Conservation (phyloP, 2,329 filamentous ascomycete genomes). For the Gnomoniopsis smithogilvyi region DNA sequence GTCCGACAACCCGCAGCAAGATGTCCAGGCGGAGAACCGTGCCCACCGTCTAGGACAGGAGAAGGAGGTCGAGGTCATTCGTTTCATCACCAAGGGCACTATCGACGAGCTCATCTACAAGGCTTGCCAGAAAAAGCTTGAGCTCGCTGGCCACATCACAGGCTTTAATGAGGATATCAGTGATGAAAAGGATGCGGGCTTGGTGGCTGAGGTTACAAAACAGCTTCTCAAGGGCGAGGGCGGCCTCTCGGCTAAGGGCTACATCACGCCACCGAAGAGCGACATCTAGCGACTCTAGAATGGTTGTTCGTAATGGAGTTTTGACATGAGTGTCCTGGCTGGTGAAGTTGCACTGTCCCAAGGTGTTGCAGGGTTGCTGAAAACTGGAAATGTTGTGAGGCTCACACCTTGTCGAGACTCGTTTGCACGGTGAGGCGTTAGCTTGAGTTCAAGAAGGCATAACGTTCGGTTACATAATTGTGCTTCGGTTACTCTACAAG, state of each 20-base stretch:
- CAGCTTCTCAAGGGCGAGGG: slow-evolving; percentile 8
- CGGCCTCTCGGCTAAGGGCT: not conserved
- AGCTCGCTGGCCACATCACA: slow-evolving; percentile 67
- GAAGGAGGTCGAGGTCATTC: slow-evolving; percentile 83
- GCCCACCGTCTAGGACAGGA: slow-evolving; percentile 93
- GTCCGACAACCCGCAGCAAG: slow-evolving; percentile 96
- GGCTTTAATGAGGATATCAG: slow-evolving; percentile 25
- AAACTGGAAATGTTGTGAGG: not conserved
- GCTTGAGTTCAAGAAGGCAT: no score
- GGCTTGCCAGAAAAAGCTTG: slow-evolving; percentile 88
- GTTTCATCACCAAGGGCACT: slow-evolving; percentile 75
- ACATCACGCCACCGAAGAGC: slow-evolving; percentile 12
- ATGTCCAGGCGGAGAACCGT: slow-evolving; percentile 96
- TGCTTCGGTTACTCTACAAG: not conserved
- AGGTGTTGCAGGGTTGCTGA: not conserved
- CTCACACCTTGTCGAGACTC: no score
- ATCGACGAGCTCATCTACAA: slow-evolving; percentile 93
- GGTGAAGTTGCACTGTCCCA: not conserved
- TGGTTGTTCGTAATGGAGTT: not conserved
- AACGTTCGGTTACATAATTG: not conserved
- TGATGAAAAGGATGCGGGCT: slow-evolving; percentile 2
- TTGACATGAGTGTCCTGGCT: not conserved
- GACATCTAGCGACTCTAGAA: not conserved
- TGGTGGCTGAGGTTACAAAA: slow-evolving; percentile 11
- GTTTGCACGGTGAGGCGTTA: no score